Evolutionary conservation across 2,329 filamentous ascomycete species (phyloP).

Genomic region (Sclerotinia borealis): DNA sequence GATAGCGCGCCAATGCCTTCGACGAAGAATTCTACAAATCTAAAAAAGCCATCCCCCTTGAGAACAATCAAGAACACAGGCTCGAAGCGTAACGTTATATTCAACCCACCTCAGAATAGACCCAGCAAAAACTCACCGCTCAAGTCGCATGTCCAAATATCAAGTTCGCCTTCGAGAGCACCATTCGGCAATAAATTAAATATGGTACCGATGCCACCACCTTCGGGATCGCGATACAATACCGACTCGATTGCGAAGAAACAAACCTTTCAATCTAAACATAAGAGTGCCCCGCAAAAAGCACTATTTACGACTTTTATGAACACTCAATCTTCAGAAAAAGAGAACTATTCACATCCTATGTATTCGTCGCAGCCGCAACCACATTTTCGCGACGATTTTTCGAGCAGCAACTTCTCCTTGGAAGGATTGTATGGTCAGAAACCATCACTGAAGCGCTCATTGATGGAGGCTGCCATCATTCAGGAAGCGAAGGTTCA

Average conservation of each 20-base stretch:
- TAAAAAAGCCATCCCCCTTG: constrained; percentile 34
- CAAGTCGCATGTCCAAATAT: constrained; percentile 52
- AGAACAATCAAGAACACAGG: constrained; percentile 35
- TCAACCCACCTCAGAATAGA: constrained; percentile 53
- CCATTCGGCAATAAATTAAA: constrained; percentile 61
- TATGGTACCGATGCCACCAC: constrained; percentile 61
- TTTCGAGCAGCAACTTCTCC: constrained; percentile 38
- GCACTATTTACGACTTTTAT: constrained; percentile 40
- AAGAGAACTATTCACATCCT: constrained; percentile 47
- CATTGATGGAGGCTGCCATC: constrained; percentile 65
- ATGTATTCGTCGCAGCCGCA: constrained; percentile 44
- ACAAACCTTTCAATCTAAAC: constrained; percentile 50
- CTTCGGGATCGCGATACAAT: constrained; percentile 44
- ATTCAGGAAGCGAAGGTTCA: constrained; percentile 66
- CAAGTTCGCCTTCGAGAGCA: constrained; percentile 54
- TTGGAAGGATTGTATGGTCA: constrained; percentile 46
- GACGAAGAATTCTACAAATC: constrained; percentile 20
- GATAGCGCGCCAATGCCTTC: constrained; percentile 33
- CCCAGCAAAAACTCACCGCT: constrained; percentile 59
- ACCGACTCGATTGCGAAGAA: constrained; percentile 69
- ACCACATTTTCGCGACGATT: constrained; percentile 29
- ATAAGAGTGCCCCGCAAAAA: constrained; percentile 47
- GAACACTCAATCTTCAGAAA: constrained; percentile 37
- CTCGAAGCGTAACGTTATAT: constrained; percentile 55
- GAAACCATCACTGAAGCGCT: constrained; percentile 52